phyloP scores from a whole-genome alignment of 2,329 filamentous ascomycete genomes.

The Lithohypha guttulata region DNA sequence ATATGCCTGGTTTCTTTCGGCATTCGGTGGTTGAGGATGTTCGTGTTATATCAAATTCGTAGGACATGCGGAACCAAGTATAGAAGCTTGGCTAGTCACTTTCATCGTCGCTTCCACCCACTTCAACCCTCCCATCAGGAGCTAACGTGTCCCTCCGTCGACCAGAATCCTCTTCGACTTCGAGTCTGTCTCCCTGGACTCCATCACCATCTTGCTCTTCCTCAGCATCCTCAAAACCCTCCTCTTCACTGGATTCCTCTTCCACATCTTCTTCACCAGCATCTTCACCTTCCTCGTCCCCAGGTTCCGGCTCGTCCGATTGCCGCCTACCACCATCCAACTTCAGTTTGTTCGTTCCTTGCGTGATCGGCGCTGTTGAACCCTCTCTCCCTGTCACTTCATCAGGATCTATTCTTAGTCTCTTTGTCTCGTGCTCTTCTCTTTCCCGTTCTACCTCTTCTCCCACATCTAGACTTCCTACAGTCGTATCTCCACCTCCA shows the following conservation, averaged over 20 bases:
- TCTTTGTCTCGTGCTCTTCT: conserved; percentile 12
- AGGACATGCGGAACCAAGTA: neutral
- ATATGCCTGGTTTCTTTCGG: too few relatives aligned
- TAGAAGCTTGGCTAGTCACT: conserved; percentile 1
- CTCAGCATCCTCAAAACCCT: conserved; percentile 23
- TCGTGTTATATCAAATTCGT: too few relatives aligned
- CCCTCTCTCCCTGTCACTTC: conserved; percentile 14
- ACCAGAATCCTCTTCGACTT: conserved; percentile 14
- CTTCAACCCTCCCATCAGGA: conserved; percentile 18
- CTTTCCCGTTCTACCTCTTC: conserved; percentile 43
- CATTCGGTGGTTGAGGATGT: too few relatives aligned
- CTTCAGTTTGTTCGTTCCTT: conserved; percentile 12
- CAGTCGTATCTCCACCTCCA: conserved; percentile 35
- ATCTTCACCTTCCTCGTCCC: conserved; percentile 14
- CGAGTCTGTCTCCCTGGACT: conserved; percentile 20
- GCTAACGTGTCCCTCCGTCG: conserved; percentile 10
- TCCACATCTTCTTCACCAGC: conserved; percentile 22
- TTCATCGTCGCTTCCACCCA: conserved; percentile 17
- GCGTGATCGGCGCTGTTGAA: conserved; percentile 3
- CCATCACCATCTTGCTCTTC: conserved; percentile 14
- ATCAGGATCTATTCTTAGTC: conserved; percentile 8
- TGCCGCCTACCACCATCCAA: conserved; percentile 21
- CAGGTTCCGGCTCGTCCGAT: conserved; percentile 20
- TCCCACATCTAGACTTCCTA: conserved; percentile 28
- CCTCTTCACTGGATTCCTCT: conserved; percentile 21